Percentiles rank a stretch among this genome's conserved stretches.
Evolutionary conservation across 1,284 basidiomycete species (phyloP).

Genomic region (Pterula multifida): DNA sequence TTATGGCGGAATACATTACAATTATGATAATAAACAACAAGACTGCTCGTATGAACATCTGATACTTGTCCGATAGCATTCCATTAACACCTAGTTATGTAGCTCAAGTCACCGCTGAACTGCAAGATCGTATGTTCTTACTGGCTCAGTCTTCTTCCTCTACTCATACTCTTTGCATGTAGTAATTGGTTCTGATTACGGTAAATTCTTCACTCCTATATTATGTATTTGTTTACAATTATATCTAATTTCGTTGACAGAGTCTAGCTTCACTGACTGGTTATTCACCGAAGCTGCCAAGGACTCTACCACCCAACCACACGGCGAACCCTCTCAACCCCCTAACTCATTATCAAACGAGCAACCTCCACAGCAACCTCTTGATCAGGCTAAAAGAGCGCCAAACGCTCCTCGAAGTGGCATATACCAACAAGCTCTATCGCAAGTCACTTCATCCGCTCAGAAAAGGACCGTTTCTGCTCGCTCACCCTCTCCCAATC

Average conservation of each 20-base stretch:
- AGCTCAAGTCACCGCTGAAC: conserved; percentile 75
- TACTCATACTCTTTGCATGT: conserved; percentile 12
- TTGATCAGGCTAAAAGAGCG: conserved; percentile 28
- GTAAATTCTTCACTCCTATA: conserved; percentile 24
- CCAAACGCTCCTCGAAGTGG: conserved; percentile 32
- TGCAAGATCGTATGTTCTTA: conserved; percentile 60
- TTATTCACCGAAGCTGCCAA: conserved; percentile 68
- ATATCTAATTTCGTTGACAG: too few species aligned
- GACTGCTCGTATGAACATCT: conserved; percentile 45
- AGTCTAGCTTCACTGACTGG: conserved; percentile 74
- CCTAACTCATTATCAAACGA: conserved; percentile 17
- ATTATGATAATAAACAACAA: conserved; percentile 91
- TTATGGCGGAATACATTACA: conserved; percentile 85
- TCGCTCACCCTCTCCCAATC: conserved; percentile 62
- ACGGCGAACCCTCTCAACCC: conserved; percentile 24
- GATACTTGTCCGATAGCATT: neutral
- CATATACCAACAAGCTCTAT: conserved; percentile 59
- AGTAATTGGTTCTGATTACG: conserved; percentile 76
- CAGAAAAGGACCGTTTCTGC: conserved; percentile 62
- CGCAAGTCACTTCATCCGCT: conserved; percentile 41
- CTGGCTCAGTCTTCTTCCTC: conserved; percentile 7
- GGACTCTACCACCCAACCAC: conserved; percentile 31
- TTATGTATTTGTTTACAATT: too few species aligned
- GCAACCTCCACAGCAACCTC: conserved; percentile 19
- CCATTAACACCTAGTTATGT: conserved; percentile 10